Evolutionary conservation across 257 asterid genomes (phyloP).

Genomic region (Knoxia roxburghii): DNA sequence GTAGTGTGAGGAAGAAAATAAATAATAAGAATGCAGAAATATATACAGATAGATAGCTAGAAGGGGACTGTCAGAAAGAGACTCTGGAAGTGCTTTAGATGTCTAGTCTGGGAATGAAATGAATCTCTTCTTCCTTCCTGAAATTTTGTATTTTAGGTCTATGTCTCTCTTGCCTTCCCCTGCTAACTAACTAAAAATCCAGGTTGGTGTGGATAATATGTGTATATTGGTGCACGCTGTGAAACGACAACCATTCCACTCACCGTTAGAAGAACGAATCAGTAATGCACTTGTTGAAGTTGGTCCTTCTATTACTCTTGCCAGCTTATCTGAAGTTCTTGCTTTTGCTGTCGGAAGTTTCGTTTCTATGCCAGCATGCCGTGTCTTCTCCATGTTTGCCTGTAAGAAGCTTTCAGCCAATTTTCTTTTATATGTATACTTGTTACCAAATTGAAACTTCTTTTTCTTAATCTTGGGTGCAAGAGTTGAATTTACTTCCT

Average conservation of each 20-base stretch:
- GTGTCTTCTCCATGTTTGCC: constrained; percentile 98
- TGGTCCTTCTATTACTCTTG: constrained; percentile 97
- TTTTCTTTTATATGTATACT: neutral
- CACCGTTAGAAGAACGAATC: constrained; percentile 89
- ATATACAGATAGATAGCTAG: neutral
- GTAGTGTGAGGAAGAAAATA: neutral
- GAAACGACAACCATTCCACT: constrained; percentile 80
- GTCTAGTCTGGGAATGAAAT: neutral
- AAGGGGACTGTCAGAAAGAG: neutral
- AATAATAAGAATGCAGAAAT: too few species aligned
- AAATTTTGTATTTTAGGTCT: neutral
- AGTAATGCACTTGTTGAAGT: constrained; percentile 98
- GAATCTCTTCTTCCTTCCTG: neutral
- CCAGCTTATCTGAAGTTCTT: constrained; percentile 91
- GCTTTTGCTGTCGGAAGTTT: constrained; percentile 99
- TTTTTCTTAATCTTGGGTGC: too few species aligned
- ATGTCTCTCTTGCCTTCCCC: neutral
- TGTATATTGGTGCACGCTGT: constrained; percentile 98
- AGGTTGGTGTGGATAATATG: constrained; percentile 99
- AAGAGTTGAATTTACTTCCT: neutral
- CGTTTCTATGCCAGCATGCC: constrained; percentile 98
- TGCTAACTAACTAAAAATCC: neutral
- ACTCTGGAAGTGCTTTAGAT: neutral
- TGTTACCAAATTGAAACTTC: neutral
- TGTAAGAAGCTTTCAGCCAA: constrained; percentile 41